These are phyloP conservation scores for Epithele typhae DNA, from an alignment of 768 basidiomycete species.

Conservation along the genomic window DNA sequence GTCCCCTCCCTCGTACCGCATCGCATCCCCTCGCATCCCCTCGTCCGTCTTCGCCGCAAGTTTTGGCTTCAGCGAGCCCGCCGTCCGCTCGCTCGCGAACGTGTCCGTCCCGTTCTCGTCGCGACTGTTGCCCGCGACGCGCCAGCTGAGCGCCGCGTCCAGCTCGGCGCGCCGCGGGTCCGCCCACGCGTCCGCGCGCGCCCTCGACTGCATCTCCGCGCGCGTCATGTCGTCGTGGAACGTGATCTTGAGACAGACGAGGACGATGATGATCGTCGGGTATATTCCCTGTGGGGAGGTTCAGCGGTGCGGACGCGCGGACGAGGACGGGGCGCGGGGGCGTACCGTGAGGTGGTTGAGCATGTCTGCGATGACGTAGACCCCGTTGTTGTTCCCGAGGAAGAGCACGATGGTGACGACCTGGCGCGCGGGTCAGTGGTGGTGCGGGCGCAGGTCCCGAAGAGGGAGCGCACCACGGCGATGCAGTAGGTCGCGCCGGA, in stretches of 20 bases:
- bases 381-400: neutral
- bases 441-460: neutral
- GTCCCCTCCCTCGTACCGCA: too few relatives aligned
- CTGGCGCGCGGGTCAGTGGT: neutral
- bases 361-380: conserved; percentile 1
- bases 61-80: too few relatives aligned
- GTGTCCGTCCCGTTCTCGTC: too few relatives aligned
- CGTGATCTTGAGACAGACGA: neutral
- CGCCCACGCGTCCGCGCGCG: too few relatives aligned
- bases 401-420: neutral
- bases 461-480: neutral
- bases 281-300: neutral
- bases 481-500: conserved; percentile 5
- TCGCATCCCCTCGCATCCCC: too few relatives aligned
- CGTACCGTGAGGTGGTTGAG: neutral
- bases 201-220: too few relatives aligned
- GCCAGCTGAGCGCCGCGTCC: too few relatives aligned
- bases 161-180: too few relatives aligned
- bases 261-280: neutral
- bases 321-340: neutral
- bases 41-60: too few relatives aligned
- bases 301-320: neutral
- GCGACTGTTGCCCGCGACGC: too few relatives aligned
- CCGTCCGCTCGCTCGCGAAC: too few relatives aligned
- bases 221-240: neutral